Evolutionary conservation across 768 basidiomycete genomes (phyloP).

Genomic region (Postia placenta): DNA sequence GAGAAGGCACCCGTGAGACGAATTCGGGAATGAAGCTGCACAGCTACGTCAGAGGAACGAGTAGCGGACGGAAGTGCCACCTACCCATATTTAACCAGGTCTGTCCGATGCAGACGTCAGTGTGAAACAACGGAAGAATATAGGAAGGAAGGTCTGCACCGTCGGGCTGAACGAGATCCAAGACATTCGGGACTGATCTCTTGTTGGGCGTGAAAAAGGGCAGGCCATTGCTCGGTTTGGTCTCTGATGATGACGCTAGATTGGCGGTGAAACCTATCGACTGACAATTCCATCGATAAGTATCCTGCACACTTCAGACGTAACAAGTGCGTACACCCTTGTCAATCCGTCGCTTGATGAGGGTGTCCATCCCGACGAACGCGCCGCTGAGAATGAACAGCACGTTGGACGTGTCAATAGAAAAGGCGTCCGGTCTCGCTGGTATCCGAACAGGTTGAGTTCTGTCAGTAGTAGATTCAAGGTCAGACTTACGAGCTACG

Average conservation of each 20-base stretch:
- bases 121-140: background rate
- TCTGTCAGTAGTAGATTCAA: background rate
- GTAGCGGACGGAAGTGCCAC: background rate
- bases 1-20: conserved; percentile 87
- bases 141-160: conserved; percentile 32
- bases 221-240: conserved; percentile 28
- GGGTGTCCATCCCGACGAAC: conserved; percentile 83
- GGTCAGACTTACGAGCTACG: background rate
- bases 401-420: conserved; percentile 85
- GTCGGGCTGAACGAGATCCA: conserved; percentile 68
- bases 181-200: conserved; percentile 41
- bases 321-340: conserved; percentile 83
- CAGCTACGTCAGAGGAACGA: too few species aligned
- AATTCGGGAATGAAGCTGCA: conserved; percentile 93
- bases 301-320: too few species aligned
- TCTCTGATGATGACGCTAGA: conserved; percentile 36
- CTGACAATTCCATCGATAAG: conserved; percentile 39
- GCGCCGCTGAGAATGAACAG: conserved; percentile 95
- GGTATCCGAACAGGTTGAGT: conserved; percentile 7
- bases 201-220: conserved; percentile 80
- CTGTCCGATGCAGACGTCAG: conserved; percentile 26
- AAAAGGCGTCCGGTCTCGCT: conserved; percentile 63
- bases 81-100: conserved; percentile 83
- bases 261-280: conserved; percentile 83
- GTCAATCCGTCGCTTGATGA: conserved; percentile 73